Percentiles rank a stretch among this genome's conserved stretches.
phyloP scores from a whole-genome alignment of 2,329 filamentous ascomycete species.

The Chalara sp. region DNA sequence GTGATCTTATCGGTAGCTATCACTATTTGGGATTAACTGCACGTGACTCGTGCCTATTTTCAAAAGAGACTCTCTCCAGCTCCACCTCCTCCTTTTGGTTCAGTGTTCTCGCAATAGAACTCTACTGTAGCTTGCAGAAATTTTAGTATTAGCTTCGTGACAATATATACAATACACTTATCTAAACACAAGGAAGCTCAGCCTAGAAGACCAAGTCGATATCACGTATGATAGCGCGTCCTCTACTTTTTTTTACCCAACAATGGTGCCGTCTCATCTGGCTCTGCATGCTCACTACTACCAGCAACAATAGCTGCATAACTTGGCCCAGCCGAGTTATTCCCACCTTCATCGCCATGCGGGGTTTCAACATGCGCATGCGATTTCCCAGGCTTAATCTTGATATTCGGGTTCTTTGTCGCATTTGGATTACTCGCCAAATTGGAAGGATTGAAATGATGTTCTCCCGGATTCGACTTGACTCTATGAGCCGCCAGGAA shows the following conservation, averaged over 20 bases:
- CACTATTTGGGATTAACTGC: no score
- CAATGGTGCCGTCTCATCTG: neutral
- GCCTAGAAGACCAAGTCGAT: no score
- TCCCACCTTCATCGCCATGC: neutral
- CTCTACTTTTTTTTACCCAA: neutral
- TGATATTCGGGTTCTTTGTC: slow-evolving; percentile 57
- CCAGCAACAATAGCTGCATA: neutral
- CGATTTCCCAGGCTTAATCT: slow-evolving; percentile 51
- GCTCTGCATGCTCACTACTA: neutral
- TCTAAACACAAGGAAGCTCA: no score
- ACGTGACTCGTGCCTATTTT: no score
- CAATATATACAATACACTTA: no score
- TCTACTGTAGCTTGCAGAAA: no score
- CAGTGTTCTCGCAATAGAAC: no score
- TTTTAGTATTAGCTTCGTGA: no score
- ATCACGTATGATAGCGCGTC: no score
- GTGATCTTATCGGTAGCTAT: no score
- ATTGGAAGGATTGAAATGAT: slow-evolving; percentile 60
- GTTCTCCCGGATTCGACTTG: slow-evolving; percentile 54
- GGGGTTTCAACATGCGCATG: neutral
- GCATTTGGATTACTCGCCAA: slow-evolving; percentile 57
- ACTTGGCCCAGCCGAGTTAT: neutral
- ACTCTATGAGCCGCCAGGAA: slow-evolving; percentile 52
- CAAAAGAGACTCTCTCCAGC: no score
- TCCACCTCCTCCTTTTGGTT: no score